Base-by-base conservation (phyloP, 1,284 basidiomycete species). In the Gymnopus androsaceus region DNA sequence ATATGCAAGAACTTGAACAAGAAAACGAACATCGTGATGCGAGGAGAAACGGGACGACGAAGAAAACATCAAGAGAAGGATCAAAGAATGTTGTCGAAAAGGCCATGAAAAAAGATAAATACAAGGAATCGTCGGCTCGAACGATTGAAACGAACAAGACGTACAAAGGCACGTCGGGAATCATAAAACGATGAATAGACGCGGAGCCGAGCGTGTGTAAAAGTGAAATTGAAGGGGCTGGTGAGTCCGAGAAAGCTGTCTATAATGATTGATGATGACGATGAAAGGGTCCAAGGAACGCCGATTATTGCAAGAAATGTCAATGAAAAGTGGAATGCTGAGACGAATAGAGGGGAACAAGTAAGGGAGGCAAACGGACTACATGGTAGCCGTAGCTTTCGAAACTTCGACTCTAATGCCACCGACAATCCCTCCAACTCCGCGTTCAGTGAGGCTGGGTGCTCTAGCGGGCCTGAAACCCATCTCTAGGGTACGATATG, bases 331-430 rank as follows among this genome's bases (percentile, higher is more conserved):
- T 23, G 3, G 47, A 48, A 28, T 2, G 17, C 6, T 12, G 47
- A 14, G 21, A 36, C 19, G n/a, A n/a, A 25, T 48, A 1, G 17
- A 31, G 8, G 11, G 21, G 21, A 19, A 36, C 33, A 33, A 48
- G 8, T 30, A 12, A 19, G 7, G 30, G 28, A 28, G 2, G 28
- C 17, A 30, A 23, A 4, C 12, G 15, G 31, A 28, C 19, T 59
- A 84, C 71, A 83, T 78, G 48, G 73, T 75, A 49, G 73, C 70
- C 31, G 78, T 81, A 48, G 78, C 80, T 72, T 82, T 84, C 71
- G 88, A 84, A 28, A 88, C 78, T 51, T 87, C 79, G n/a, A 88
- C 79, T 58, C 81, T 73, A 59, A 88, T 85, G 2, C 85, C 82
- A 51, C 75, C 71, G 27, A 78, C 63, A 59, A 88, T 85, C 2